Conservation (phyloP, 177 flowering plant genomes). For the Telopea speciosissima region DNA sequence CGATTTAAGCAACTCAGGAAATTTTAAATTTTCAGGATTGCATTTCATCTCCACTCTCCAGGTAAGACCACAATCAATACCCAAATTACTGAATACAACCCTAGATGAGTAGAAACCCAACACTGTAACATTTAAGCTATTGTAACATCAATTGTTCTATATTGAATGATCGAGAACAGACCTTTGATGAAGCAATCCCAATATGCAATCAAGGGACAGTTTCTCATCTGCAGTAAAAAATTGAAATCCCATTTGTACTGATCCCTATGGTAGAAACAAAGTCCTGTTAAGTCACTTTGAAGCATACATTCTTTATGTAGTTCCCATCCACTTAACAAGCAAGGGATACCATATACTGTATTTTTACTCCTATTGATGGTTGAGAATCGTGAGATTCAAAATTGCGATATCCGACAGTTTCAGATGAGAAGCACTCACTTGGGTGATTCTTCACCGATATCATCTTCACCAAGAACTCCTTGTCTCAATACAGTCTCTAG, state of each 20-base stretch:
- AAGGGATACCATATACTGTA: neutral
- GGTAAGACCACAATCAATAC: neutral
- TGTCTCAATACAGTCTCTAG: conserved; percentile 73
- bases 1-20: neutral
- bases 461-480: conserved; percentile 96
- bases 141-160: neutral
- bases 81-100: neutral
- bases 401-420: neutral
- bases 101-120: neutral
- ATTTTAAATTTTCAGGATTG: neutral
- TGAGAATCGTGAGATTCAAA: neutral
- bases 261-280: neutral
- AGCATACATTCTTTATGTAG: neutral
- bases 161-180: neutral
- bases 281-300: neutral
- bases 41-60: neutral
- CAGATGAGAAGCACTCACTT: conserved; percentile 39
- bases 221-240: neutral
- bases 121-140: neutral
- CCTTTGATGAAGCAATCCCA: neutral
- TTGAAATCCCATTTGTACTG: neutral
- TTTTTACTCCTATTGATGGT: neutral
- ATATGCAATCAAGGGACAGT: neutral
- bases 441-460: conserved; percentile 92
- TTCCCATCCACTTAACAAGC: neutral